A percentile compares a stretch with the other conserved stretches of the same genome.
Conservation (phyloP, 768 basidiomycete species). For the Lactarius psammicola region DNA sequence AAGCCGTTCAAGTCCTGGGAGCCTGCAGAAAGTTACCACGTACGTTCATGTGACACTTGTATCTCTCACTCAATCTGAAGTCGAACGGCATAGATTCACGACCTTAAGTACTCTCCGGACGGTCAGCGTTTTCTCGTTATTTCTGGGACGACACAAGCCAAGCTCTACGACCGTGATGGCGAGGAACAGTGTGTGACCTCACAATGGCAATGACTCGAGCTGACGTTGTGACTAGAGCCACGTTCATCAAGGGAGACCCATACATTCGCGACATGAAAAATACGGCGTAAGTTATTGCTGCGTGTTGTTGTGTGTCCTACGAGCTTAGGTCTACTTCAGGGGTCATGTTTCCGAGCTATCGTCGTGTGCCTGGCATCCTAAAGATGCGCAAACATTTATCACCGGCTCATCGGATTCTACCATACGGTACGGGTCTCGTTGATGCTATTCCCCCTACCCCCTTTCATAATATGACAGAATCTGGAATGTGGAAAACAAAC, state of each 20-base stretch:
- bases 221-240: conserved; percentile 61
- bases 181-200: conserved; percentile 75
- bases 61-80: conserved; percentile 15
- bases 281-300: conserved; percentile 66
- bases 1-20: conserved; percentile 98
- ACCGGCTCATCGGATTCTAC: conserved; percentile 96
- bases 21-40: conserved; percentile 89
- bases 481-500: conserved; percentile 91
- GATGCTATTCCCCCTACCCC: neutral
- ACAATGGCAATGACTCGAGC: conserved; percentile 37
- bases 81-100: conserved; percentile 63
- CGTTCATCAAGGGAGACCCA: conserved; percentile 91
- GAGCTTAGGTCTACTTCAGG: conserved; percentile 41
- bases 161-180: conserved; percentile 88
- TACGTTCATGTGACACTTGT: conserved; percentile 39
- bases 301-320: conserved; percentile 8
- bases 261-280: conserved; percentile 99
- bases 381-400: conserved; percentile 78
- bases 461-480: conserved; percentile 53
- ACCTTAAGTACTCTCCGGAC: conserved; percentile 85
- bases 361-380: conserved; percentile 91
- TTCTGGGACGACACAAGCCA: conserved; percentile 85
- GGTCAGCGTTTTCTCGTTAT: conserved; percentile 84
- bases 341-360: conserved; percentile 94
- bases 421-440: conserved; percentile 58